phyloP scores from a whole-genome alignment of 2,329 filamentous ascomycete genomes.

The Venturia asperata region DNA sequence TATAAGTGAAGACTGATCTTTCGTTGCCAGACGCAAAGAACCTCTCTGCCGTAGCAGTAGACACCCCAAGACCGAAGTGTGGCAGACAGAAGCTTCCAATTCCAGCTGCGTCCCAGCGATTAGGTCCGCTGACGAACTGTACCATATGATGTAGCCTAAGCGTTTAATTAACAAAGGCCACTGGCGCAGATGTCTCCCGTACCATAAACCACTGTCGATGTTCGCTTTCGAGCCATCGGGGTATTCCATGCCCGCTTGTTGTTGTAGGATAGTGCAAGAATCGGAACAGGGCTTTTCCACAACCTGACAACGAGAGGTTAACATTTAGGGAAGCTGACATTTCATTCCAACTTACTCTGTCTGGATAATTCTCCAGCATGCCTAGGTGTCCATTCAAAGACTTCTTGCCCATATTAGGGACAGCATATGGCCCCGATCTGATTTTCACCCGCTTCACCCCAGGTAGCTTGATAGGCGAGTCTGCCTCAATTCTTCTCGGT shows the following conservation, averaged over 20 bases:
- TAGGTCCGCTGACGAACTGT: slow-evolving; percentile 15
- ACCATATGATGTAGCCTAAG: slow-evolving; percentile 18
- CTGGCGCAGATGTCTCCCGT: neutral
- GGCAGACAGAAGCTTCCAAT: slow-evolving; percentile 1
- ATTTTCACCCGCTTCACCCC: slow-evolving; percentile 15
- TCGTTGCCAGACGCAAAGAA: slow-evolving; percentile 16
- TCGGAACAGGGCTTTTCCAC: slow-evolving; percentile 16
- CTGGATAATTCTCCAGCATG: slow-evolving; percentile 18
- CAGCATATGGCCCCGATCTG: slow-evolving; percentile 18
- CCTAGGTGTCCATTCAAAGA: slow-evolving; percentile 13
- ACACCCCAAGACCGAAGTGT: neutral
- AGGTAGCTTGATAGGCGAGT: neutral
- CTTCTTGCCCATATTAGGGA: slow-evolving; percentile 17
- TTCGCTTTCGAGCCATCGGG: slow-evolving; percentile 16
- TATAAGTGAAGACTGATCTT: slow-evolving; percentile 7
- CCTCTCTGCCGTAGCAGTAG: neutral
- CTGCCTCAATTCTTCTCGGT: neutral
- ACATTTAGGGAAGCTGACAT: neutral
- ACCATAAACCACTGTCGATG: slow-evolving; percentile 18
- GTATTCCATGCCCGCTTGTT: slow-evolving; percentile 17
- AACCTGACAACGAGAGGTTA: neutral
- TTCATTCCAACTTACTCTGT: neutral
- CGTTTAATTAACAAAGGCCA: neutral
- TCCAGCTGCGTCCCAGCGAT: slow-evolving; percentile 10
- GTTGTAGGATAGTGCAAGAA: slow-evolving; percentile 10